Evolutionary conservation across 192 early-diverging fungal genomes (phyloP).

Genomic region (Cetraspora pellucida): DNA sequence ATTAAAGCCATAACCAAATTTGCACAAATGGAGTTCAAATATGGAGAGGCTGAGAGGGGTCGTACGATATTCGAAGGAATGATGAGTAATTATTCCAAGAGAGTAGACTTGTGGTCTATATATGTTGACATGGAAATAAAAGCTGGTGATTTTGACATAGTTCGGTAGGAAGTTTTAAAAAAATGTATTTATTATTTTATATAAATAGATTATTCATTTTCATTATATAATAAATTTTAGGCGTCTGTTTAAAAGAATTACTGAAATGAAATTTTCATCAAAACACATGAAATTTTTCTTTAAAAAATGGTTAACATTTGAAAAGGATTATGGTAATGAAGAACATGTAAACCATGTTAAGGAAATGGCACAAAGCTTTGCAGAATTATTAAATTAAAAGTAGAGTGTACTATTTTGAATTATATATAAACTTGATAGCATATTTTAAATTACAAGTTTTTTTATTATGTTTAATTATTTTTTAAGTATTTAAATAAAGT

Average conservation of each 20-base stretch:
- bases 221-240: conserved; percentile 33
- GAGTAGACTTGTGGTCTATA: conserved; percentile 94
- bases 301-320: conserved; percentile 96
- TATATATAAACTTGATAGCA: too few species aligned
- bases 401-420: too few species aligned
- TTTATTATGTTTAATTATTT: too few species aligned
- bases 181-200: conserved; percentile 3
- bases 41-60: conserved; percentile 95
- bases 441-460: too few species aligned
- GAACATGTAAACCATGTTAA: conserved; percentile 88
- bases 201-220: background rate
- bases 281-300: conserved; percentile 99
- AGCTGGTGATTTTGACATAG: conserved; percentile 65
- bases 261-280: conserved; percentile 86
- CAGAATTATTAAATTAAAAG: conserved; percentile 54
- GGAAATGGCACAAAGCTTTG: conserved; percentile 81
- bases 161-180: conserved; percentile 52
- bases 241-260: conserved; percentile 86
- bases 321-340: conserved; percentile 82
- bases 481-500: too few species aligned
- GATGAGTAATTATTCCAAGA: conserved; percentile 89
- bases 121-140: conserved; percentile 97
- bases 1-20: conserved; percentile 94
- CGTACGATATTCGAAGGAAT: conserved; percentile 98
- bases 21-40: conserved; percentile 96